These are phyloP conservation scores for Podaxis sp. DNA, from an alignment of 768 basidiomycete genomes.

Conservation along the genomic window DNA sequence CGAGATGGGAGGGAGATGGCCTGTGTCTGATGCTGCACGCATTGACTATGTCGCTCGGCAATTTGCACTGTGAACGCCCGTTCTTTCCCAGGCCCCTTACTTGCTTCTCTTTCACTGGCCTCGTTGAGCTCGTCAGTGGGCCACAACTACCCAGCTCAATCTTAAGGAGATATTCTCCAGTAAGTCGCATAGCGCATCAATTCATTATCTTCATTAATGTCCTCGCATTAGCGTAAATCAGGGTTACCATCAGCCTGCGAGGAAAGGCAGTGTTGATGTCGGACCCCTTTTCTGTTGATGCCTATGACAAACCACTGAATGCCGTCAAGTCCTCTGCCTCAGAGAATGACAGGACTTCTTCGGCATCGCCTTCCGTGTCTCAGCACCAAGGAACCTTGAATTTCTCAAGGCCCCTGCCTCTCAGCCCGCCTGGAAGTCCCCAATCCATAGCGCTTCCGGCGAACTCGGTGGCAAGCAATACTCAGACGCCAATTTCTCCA, in stretches of 20 bases:
- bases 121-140: not conserved
- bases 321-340: not conserved
- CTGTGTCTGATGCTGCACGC: not conserved
- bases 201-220: not conserved
- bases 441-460: not conserved
- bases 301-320: not conserved
- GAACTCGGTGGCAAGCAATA: not conserved
- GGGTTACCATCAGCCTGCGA: not conserved
- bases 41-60: not conserved
- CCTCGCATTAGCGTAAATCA: not conserved
- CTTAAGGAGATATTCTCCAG: not conserved
- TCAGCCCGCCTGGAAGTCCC: not conserved
- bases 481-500: not conserved
- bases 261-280: not conserved
- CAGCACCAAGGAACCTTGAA: not conserved
- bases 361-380: not conserved
- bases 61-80: not conserved
- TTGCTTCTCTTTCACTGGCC: not conserved
- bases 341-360: not conserved
- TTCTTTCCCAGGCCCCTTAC: not conserved
- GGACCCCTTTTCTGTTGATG: not conserved
- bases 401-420: conserved; percentile 1
- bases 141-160: not conserved
- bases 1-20: not conserved
- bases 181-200: not conserved